phyloP scores from a whole-genome alignment of 768 basidiomycete genomes.

The Boletellus emodensis region DNA sequence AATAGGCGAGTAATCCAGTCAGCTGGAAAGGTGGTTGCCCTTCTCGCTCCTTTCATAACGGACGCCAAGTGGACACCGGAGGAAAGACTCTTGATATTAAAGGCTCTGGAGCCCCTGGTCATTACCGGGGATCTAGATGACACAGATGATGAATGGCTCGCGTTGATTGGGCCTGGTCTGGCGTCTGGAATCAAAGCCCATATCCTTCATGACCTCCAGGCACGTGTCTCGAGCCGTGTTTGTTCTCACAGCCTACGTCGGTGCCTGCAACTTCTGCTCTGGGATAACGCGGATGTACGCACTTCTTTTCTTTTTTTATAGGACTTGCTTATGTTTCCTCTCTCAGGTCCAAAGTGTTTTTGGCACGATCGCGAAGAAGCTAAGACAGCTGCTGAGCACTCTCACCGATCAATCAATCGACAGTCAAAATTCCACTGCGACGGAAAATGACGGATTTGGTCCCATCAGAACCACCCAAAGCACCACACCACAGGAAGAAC shows the following conservation, averaged over 20 bases:
- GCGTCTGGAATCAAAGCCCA: conserved; percentile 63
- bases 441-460: conserved; percentile 57
- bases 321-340: neutral
- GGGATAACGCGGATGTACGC: conserved; percentile 67
- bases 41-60: conserved; percentile 40
- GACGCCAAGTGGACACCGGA: conserved; percentile 47
- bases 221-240: conserved; percentile 5
- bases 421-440: conserved; percentile 26
- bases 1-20: conserved; percentile 61
- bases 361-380: conserved; percentile 20
- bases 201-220: conserved; percentile 38
- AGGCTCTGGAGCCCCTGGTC: conserved; percentile 64
- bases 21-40: conserved; percentile 51
- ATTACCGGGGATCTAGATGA: conserved; percentile 33
- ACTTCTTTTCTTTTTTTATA: conserved; percentile 5
- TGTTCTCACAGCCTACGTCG: conserved; percentile 21
- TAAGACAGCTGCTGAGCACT: conserved; percentile 42
- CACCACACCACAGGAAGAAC: conserved; percentile 29
- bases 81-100: conserved; percentile 63
- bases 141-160: conserved; percentile 35
- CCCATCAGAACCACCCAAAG: conserved; percentile 42
- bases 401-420: conserved; percentile 22
- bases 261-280: conserved; percentile 55
- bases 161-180: conserved; percentile 44
- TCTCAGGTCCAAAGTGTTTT: conserved; percentile 53